Base-by-base conservation (phyloP, 495 filamentous ascomycete species). In the Penicillium lagena region DNA sequence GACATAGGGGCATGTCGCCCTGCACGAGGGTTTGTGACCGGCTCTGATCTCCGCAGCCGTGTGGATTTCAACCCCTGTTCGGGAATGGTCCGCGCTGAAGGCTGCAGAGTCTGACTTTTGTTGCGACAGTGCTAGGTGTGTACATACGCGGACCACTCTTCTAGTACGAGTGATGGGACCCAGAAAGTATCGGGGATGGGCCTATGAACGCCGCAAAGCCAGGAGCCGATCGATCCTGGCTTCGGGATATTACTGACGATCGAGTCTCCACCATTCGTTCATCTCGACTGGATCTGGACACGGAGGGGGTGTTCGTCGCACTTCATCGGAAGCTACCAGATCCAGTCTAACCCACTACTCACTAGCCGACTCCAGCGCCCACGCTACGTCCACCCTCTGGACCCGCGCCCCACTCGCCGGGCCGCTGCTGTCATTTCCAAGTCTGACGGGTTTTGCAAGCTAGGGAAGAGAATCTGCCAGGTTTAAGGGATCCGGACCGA, bases 221-320 rank as follows among this genome's bases (percentile, higher is more conserved):
- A 28, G 11, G 10, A 17, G 34, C 15, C 13, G 30, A 39, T 40
- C 32, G 22, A 22, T 38, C 35, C 9, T 42, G 40, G 42, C 38
- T 39, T 59, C 52, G 52, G 56, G 49, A 51, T 10, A 56, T 54
- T 51, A 48, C 14, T 39, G 53, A 33, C 43, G 54, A 59, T 59
- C 54, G 7, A 32, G 51, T 43, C 42, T 29, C 56, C 46, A 52
- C 29, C 22, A 22, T 22, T 22, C 22, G 22, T 22, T 22, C 22
- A 22, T 22, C 22, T 22, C 22, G 4, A 22, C 22, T 22, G 22
- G 22, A 22, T 22, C 22, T 22, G 35, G 36, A 39, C 12, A 35
- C 32, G 27, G 29, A 43, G 46, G 41, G 38, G 48, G 34, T 22
- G 48, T 46, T 46, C 48, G 29, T 38, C 33, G 11, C 30, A 9